Evolutionary conservation across 139 green algal species (phyloP).

Genomic region (Pycnococcus provasolii): DNA sequence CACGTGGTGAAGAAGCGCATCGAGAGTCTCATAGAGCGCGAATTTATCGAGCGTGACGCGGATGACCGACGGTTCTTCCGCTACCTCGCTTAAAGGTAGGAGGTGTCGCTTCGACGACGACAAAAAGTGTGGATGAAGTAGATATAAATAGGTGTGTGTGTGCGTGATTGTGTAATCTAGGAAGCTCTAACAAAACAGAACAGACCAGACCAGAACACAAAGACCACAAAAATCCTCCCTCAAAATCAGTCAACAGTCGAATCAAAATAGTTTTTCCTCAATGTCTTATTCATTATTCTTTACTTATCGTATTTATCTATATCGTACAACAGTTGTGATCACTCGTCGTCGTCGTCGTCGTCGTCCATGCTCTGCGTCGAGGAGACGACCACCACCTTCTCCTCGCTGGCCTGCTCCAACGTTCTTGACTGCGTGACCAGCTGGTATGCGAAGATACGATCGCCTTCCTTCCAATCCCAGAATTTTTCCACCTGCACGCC

Average conservation of each 20-base stretch:
- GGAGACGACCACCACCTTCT: background rate
- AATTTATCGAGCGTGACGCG: slow-evolving; percentile 89
- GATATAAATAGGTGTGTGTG: too few species aligned
- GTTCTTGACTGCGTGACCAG: slow-evolving; percentile 34
- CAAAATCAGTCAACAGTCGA: too few species aligned
- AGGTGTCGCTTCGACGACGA: background rate
- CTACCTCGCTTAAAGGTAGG: slow-evolving; percentile 34
- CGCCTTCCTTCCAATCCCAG: slow-evolving; percentile 38
- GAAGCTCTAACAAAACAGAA: too few species aligned
- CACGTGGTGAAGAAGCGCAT: slow-evolving; percentile 96
- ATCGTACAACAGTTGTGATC: too few species aligned
- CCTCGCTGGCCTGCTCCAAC: slow-evolving; percentile 37
- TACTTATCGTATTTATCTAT: too few species aligned
- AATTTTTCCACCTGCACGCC: slow-evolving; percentile 19
- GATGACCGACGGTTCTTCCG: slow-evolving; percentile 77
- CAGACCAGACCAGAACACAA: too few species aligned
- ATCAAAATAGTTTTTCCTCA: too few species aligned
- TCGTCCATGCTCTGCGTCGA: too few species aligned
- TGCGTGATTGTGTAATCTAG: too few species aligned
- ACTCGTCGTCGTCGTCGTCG: too few species aligned
- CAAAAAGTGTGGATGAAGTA: slow-evolving; percentile 1
- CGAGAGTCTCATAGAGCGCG: slow-evolving; percentile 91
- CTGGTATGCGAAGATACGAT: slow-evolving; percentile 40
- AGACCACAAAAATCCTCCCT: too few species aligned
- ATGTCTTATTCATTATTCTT: too few species aligned